Conservation (phyloP, 1,139 yeast species). For the Kurtzmaniella quercitrusa region DNA sequence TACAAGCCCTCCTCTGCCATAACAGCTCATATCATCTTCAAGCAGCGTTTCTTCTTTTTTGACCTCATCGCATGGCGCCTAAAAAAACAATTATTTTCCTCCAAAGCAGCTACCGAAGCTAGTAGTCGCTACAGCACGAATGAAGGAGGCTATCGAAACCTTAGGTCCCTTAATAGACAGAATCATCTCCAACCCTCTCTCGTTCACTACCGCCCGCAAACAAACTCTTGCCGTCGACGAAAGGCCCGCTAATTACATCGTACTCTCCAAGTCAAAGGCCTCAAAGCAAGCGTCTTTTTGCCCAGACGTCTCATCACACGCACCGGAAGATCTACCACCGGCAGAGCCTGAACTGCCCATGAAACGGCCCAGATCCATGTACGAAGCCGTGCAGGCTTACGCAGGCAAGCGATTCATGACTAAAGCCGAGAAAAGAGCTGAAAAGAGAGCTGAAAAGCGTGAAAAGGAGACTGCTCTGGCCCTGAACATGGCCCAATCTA, state of each 20-base stretch:
- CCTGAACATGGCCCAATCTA: background rate
- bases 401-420: conserved; percentile 49
- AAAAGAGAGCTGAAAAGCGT: conserved; percentile 20
- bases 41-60: conserved; percentile 1
- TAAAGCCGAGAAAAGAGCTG: conserved; percentile 30
- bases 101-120: background rate
- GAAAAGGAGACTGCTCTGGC: conserved; percentile 3
- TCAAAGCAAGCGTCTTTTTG: background rate
- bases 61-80: background rate
- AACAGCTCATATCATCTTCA: background rate
- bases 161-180: conserved; percentile 50
- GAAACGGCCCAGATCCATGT: conserved; percentile 48
- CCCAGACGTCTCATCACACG: background rate
- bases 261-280: conserved; percentile 24
- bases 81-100: background rate
- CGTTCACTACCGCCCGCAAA: conserved; percentile 51
- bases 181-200: conserved; percentile 54
- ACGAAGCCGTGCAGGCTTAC: conserved; percentile 59
- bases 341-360: conserved; percentile 4
- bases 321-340: conserved; percentile 1
- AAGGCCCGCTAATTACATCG: conserved; percentile 38
- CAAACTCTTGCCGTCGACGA: conserved; percentile 27
- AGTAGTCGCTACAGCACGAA: background rate
- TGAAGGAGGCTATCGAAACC: conserved; percentile 8
- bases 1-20: background rate